A percentile compares a stretch with the other conserved stretches of the same genome.
Conservation (phyloP, 1,284 basidiomycete species). For the Microbotryum saponariae region DNA sequence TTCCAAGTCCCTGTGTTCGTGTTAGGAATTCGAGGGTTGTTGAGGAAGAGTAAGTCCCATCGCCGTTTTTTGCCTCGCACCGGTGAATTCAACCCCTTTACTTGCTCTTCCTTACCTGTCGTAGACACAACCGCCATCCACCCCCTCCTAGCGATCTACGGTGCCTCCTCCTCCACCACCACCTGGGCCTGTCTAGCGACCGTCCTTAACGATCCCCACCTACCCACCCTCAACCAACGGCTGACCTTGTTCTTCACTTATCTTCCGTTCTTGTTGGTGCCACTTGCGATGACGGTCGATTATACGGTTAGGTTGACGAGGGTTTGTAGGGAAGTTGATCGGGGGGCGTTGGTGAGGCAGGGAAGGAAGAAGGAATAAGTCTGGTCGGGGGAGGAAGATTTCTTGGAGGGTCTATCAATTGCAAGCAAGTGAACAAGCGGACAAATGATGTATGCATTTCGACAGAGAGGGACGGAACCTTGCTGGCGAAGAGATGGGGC, state of each 20-base stretch:
- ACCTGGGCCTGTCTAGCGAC: slow-evolving; percentile 61
- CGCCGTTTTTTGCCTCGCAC: no score
- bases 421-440: no score
- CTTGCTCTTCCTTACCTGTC: not conserved
- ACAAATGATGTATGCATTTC: no score
- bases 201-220: slow-evolving; percentile 49
- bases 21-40: slow-evolving; percentile 58
- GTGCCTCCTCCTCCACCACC: slow-evolving; percentile 66
- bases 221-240: slow-evolving; percentile 39
- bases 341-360: not conserved
- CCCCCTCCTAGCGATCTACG: slow-evolving; percentile 60
- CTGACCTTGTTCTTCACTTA: slow-evolving; percentile 62
- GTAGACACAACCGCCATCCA: slow-evolving; percentile 50
- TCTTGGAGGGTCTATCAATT: no score
- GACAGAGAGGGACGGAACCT: no score
- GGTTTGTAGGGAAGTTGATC: slow-evolving; percentile 30
- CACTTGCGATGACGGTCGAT: slow-evolving; percentile 62
- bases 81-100: not conserved
- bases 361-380: not conserved
- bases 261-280: slow-evolving; percentile 65
- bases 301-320: slow-evolving; percentile 52
- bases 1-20: slow-evolving; percentile 73
- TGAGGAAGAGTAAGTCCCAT: slow-evolving; percentile 45
- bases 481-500: no score
- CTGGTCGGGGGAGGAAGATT: not conserved